Base-by-base conservation (phyloP, 2,329 filamentous ascomycete genomes). In the Didymella exigua region DNA sequence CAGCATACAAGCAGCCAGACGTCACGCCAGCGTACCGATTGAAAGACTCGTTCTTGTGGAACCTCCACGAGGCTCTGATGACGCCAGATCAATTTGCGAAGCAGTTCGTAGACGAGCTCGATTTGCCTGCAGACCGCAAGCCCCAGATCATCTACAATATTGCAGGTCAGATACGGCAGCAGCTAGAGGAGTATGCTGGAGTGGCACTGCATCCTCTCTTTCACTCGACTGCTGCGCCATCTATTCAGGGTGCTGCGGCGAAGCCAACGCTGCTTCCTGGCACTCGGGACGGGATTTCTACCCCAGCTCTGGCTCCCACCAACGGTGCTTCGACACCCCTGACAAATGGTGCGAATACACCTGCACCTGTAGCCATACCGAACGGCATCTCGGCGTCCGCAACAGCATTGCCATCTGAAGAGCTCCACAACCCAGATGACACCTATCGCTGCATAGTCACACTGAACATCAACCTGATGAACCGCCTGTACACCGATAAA, bases 61-160 rank as follows among this genome's bases (percentile, higher is more conserved):
- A 99, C 68, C 82, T 99, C 13, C 93, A 98, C 76, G 95, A 99
- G 78, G 90, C 91, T 0, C 81, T 97, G 54, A 90, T 93, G 46
- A 99, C 95, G 0, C 96, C 95, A 0, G 95, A 99, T 70, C 90
- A 96, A 70, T 99, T 98, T 72, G 95, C 95, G n/a, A 85, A 89
- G 65, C 87, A 84, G 1, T 86, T 98, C 62, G 93, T 96, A 1
- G 91, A 96, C 61, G 95, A 99, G 72, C 83, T 99, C 36, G 95
- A 99, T 72, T 84, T 99, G 36, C 93, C 93, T 4, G 88, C 90
- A 57, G 84, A 88, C 36, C 71, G 79, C 26, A 82, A 81, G 46
- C 82, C 82, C 14, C 76, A 80, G 13, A 84, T 92, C 64, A 87
- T 91, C 10, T 81, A 85, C 58, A 89, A 93, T 62, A 96, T 99